phyloP scores from a whole-genome alignment of 2,329 filamentous ascomycete species.

The Fusarium pseudonygamai region DNA sequence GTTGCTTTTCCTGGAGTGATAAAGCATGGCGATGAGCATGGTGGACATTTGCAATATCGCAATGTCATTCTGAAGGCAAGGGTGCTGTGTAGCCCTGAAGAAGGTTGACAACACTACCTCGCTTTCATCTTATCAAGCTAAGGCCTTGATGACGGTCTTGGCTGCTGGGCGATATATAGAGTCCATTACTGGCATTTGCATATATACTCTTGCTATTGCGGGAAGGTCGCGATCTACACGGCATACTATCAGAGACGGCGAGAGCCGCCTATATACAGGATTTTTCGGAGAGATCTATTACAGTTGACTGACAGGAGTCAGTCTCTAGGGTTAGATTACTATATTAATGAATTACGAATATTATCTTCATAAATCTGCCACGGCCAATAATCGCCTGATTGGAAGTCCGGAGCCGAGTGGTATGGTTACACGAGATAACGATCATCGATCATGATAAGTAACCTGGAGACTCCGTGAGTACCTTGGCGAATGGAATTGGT shows the following conservation, averaged over 20 bases:
- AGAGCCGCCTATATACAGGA: background rate
- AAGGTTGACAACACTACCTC: background rate
- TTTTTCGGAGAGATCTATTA: background rate
- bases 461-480: background rate
- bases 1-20: conserved; percentile 72
- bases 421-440: background rate
- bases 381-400: background rate
- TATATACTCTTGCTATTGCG: background rate
- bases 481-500: background rate
- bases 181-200: background rate
- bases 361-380: background rate
- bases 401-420: background rate
- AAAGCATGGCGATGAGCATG: conserved; percentile 72
- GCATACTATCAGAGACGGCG: background rate
- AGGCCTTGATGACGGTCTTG: background rate
- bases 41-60: conserved; percentile 66
- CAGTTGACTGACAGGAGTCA: background rate
- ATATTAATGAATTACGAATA: conserved; percentile 18
- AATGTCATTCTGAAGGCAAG: conserved; percentile 74
- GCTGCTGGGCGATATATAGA: background rate
- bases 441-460: background rate
- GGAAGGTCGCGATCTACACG: background rate
- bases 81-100: conserved; percentile 66
- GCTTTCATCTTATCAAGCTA: background rate
- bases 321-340: background rate